A percentile compares a stretch with the other conserved stretches of the same genome.
These are phyloP conservation scores for Populus nigra DNA, from an alignment of 345 rosid species.

Conservation along the genomic window DNA sequence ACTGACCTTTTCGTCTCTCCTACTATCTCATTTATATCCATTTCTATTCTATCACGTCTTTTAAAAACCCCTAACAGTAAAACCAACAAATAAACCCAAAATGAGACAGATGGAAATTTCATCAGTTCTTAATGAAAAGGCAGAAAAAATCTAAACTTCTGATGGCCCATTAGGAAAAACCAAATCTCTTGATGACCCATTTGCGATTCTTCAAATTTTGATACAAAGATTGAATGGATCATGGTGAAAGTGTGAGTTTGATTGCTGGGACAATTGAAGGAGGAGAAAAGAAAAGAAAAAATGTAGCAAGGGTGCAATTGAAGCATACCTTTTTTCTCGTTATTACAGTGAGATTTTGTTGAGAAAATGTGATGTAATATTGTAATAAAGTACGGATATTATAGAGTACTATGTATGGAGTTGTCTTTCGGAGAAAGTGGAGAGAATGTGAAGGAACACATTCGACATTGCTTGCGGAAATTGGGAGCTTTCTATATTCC, in stretches of 20 bases:
- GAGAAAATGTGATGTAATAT: no score
- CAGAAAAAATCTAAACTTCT: background rate
- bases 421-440: no score
- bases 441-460: no score
- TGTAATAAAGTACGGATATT: no score
- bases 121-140: background rate
- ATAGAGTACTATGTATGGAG: no score
- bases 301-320: background rate
- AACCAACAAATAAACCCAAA: background rate
- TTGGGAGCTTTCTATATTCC: no score
- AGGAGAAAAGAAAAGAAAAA: background rate
- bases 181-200: background rate
- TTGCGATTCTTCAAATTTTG: background rate
- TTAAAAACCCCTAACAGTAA: background rate
- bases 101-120: background rate
- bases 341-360: no score
- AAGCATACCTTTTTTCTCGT: background rate
- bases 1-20: conserved; percentile 51
- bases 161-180: background rate
- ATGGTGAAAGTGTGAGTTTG: background rate
- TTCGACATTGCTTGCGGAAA: no score
- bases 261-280: background rate
- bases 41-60: conserved; percentile 7
- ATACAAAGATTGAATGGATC: background rate
- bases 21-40: conserved; percentile 69